Evolutionary conservation across 805 yeast genomes (phyloP), one percentile per base, ranked within the genome.

Genomic region (Cyberlindnera maclurae): DNA sequence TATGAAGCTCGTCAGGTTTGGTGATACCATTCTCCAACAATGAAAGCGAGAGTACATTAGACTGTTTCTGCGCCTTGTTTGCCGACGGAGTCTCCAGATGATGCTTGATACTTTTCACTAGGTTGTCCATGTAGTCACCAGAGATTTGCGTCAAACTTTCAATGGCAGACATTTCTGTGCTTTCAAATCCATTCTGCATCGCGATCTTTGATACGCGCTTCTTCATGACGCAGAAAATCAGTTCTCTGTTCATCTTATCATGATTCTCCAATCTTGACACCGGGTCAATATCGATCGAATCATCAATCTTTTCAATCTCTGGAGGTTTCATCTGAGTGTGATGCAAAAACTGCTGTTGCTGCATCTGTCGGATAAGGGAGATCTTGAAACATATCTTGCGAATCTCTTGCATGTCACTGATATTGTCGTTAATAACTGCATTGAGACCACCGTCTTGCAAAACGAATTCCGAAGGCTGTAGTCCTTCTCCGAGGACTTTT

Each of bases 141-240:
- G 97, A 90, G 26, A 93, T 60, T 47, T 87, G 94, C 0, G 96
- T 76, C 40, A 93, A 61, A 2, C 86, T 73, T 44, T 84, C 82
- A 18, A 85, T 71, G 5, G 97, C 96, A 34, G 70, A 65, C 11
- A 82, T 76, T 48, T 85, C 86, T 0, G 94, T 74, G 1, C 82
- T 66, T 62, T 93, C 97, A 64, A 85, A 93, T 0, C 98, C 98
- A 31, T 82, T 79, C 30, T 86, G 81, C 97, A 93, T 90, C 1
- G 85, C 77, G 15, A 93, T 64, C 44, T 87, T 86, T 15, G 89
- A 74, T 0, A 85, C 75, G 30, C 81, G 74, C 49, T 82, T 77
- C 46, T 76, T 70, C 64, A 93, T 62, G 0, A 84, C 76, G 1
- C 77, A 67, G 50, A 71, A 75, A 9, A 88, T 82, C 12, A 87